A percentile compares a stretch with the other conserved stretches of the same genome.
phyloP scores from a whole-genome alignment of 129 eudicot species.

The Pittosporum tobira region DNA sequence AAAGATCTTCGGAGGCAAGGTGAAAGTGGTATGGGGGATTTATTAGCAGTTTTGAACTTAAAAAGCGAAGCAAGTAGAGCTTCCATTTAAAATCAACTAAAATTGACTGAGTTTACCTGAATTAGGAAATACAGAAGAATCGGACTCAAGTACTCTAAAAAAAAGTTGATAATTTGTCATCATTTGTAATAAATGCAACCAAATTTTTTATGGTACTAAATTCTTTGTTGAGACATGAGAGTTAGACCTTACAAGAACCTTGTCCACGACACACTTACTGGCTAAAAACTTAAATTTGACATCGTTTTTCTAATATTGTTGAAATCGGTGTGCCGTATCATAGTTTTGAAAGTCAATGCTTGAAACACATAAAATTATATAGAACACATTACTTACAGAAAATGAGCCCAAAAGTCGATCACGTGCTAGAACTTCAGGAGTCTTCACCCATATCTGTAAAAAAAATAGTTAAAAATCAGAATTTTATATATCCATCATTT shows the following conservation, averaged over 20 bases:
- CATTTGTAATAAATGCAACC: not conserved
- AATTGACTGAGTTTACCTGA: no score
- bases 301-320: no score
- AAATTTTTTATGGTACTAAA: not conserved
- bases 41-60: no score
- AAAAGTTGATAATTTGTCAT: not conserved
- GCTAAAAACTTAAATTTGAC: not conserved
- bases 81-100: no score
- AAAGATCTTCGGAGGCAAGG: no score
- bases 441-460: constrained; percentile 94
- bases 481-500: not conserved
- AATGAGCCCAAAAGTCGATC: constrained; percentile 93
- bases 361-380: no score
- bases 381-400: constrained; percentile 44
- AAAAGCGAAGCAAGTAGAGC: no score
- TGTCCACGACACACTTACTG: not conserved
- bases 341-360: not conserved
- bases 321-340: not conserved
- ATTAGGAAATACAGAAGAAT: not conserved
- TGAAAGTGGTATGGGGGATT: no score
- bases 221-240: not conserved
- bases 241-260: not conserved
- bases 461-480: not conserved
- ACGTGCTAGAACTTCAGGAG: constrained; percentile 88
- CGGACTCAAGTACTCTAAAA: not conserved